Evolutionary conservation across 129 eudicot species (phyloP).

Genomic region (Flaveria robusta): DNA sequence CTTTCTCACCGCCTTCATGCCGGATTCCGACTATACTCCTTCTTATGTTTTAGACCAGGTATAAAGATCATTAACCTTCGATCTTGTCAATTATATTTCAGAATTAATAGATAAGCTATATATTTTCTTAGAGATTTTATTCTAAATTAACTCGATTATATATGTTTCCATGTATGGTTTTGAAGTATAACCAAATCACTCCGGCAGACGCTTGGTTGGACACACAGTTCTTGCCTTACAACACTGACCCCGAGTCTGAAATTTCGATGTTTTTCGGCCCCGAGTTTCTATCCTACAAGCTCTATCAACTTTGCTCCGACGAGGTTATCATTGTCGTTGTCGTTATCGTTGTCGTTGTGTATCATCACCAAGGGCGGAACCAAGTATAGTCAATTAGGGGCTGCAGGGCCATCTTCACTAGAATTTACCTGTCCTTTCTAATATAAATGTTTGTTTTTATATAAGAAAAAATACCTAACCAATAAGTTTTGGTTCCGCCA

Average conservation of each 20-base stretch:
- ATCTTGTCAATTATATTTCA: no score
- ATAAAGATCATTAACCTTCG: neutral
- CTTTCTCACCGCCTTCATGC: conserved; percentile 64
- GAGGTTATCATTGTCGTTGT: conserved; percentile 26
- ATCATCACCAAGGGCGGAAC: no score
- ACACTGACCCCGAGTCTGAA: conserved; percentile 24
- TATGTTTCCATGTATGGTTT: neutral
- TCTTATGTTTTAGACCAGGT: conserved; percentile 47
- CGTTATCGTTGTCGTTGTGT: no score
- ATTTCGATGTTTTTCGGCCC: conserved; percentile 51
- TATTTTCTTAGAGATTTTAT: neutral
- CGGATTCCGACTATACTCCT: conserved; percentile 49
- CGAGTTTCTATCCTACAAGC: conserved; percentile 36
- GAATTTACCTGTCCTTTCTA: no score
- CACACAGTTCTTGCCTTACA: conserved; percentile 40
- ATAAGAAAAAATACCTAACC: no score
- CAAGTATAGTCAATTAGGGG: no score
- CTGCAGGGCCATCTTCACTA: no score
- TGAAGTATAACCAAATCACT: conserved; percentile 20
- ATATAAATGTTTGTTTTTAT: no score
- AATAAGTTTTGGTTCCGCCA: no score
- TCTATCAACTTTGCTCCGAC: conserved; percentile 54
- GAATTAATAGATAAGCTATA: no score
- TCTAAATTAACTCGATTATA: neutral
- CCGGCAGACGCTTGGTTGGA: conserved; percentile 48